Conservation (phyloP, 495 filamentous ascomycete species). For the Recurvomyces mirabilis region DNA sequence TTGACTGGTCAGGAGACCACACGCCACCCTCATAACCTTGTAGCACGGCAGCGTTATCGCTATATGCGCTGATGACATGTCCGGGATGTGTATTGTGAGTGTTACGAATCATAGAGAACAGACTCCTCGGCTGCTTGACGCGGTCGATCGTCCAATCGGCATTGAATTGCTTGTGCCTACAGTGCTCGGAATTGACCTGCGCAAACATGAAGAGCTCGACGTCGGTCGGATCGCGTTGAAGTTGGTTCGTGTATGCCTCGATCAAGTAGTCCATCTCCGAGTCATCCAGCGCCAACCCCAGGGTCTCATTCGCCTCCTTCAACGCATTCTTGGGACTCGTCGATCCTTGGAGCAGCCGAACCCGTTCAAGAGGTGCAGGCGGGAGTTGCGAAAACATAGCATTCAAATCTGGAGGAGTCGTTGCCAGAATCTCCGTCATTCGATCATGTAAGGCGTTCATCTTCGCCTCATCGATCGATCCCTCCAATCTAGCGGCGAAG, state of each 20-base stretch:
- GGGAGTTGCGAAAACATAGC: slow-evolving; percentile 69
- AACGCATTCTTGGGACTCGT: slow-evolving; percentile 58
- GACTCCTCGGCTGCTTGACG: slow-evolving; percentile 57
- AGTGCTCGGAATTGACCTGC: slow-evolving; percentile 83
- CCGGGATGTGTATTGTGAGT: slow-evolving; percentile 71
- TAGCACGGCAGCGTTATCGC: slow-evolving; percentile 90
- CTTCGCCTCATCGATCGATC: slow-evolving; percentile 33
- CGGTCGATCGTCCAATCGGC: slow-evolving; percentile 96
- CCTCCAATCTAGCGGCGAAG: slow-evolving; percentile 50
- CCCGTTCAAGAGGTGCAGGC: slow-evolving; percentile 56
- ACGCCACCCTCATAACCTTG: slow-evolving; percentile 62
- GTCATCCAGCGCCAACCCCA: slow-evolving; percentile 76
- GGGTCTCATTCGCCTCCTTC: slow-evolving; percentile 65
- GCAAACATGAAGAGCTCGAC: slow-evolving; percentile 99
- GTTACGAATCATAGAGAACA: slow-evolving; percentile 93
- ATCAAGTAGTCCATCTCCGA: slow-evolving; percentile 91
- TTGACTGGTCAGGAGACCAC: slow-evolving; percentile 77
- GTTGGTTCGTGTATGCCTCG: slow-evolving; percentile 63
- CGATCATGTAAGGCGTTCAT: slow-evolving; percentile 73
- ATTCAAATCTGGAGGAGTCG: slow-evolving; percentile 52
- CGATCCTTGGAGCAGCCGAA: slow-evolving; percentile 53
- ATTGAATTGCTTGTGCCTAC: slow-evolving; percentile 79
- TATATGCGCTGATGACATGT: slow-evolving; percentile 85
- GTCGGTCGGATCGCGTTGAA: slow-evolving; percentile 64
- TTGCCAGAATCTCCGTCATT: slow-evolving; percentile 75